Conservation (phyloP, 148 eudicot species). For the Chenopodium quinoa region DNA sequence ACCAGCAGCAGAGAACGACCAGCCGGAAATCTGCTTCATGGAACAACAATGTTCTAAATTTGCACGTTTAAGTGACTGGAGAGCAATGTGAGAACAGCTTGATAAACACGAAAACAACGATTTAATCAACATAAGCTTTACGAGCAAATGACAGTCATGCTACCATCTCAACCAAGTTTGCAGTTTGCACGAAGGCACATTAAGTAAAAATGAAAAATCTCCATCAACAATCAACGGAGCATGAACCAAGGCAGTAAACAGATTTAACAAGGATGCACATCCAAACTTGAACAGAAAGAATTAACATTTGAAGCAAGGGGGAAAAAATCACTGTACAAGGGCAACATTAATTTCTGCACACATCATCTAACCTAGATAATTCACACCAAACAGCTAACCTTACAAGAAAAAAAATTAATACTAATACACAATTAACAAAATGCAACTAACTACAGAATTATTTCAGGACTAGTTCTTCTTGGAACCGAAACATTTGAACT, state of each 20-base stretch:
- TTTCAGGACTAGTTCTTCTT: slow-evolving; percentile 38
- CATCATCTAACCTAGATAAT: slow-evolving; percentile 33
- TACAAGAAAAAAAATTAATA: slow-evolving; percentile 2
- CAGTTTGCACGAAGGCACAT: not conserved
- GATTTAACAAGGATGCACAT: not conserved
- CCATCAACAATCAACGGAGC: not conserved
- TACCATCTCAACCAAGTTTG: not conserved
- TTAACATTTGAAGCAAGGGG: not conserved
- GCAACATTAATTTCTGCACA: slow-evolving; percentile 29
- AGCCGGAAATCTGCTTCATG: too few relatives aligned
- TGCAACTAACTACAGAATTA: slow-evolving; percentile 14
- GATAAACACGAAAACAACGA: not conserved
- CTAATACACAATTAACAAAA: slow-evolving; percentile 25
- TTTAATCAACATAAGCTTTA: not conserved
- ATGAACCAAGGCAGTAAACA: not conserved
- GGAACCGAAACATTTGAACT: slow-evolving; percentile 73
- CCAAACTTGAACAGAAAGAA: slow-evolving; percentile 16
- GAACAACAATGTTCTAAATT: too few relatives aligned
- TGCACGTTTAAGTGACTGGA: not conserved
- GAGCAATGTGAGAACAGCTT: not conserved
- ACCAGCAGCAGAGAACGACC: not conserved
- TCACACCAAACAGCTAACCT: slow-evolving; percentile 36
- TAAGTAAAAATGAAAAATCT: not conserved
- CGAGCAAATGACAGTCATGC: not conserved
- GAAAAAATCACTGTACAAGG: slow-evolving; percentile 35